Evolutionary conservation across 805 yeast genomes (phyloP).

Genomic region (Saccharomycopsis sp.): DNA sequence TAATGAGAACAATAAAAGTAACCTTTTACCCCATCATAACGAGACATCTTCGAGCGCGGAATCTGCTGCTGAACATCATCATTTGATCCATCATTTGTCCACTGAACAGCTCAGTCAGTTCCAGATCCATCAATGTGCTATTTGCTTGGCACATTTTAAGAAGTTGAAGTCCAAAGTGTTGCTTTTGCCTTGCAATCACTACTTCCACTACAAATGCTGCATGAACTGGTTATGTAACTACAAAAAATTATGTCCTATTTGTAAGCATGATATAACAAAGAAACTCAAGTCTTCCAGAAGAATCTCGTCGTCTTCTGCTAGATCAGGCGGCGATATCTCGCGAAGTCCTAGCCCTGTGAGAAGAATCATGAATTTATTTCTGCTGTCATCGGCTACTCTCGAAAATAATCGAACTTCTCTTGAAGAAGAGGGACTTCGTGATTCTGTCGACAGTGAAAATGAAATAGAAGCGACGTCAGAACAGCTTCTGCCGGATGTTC

Average conservation of each 20-base stretch:
- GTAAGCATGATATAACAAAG: constrained; percentile 38
- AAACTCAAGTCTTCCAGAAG: constrained; percentile 1
- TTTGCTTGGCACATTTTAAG: constrained; percentile 49
- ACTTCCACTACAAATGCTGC: constrained; percentile 52
- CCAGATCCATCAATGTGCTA: constrained; percentile 41
- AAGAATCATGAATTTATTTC: background rate
- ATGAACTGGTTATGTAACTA: constrained; percentile 54
- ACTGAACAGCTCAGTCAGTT: constrained; percentile 18
- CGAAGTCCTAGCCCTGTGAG: background rate
- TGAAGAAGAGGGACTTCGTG: background rate
- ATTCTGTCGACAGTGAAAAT: background rate
- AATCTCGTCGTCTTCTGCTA: background rate
- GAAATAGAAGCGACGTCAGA: background rate
- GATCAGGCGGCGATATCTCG: background rate
- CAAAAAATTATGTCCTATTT: constrained; percentile 51
- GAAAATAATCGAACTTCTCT: background rate
- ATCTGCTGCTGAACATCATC: background rate
- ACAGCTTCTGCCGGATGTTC: background rate
- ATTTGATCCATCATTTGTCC: constrained; percentile 9
- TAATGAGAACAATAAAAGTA: background rate
- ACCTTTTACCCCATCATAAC: background rate
- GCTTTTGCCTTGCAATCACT: constrained; percentile 53
- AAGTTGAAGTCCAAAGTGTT: constrained; percentile 43
- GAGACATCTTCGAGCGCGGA: background rate
- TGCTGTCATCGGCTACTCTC: background rate